Conservation (phyloP, 306 rosid species). For the Quercus dentata region DNA sequence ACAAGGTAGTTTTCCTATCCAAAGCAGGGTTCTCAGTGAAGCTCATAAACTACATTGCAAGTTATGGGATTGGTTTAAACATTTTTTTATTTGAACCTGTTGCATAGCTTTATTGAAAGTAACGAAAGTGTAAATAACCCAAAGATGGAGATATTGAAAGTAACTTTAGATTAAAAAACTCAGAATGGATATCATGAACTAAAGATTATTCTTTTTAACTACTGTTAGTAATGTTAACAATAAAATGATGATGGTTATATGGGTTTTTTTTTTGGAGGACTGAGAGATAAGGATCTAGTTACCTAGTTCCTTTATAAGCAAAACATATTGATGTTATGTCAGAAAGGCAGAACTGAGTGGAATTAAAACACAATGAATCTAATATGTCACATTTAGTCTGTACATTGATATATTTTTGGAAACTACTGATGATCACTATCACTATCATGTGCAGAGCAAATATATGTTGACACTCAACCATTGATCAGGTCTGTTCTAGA, state of each 20-base stretch:
- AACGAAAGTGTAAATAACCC: too few species aligned
- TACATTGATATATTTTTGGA: conserved; percentile 1
- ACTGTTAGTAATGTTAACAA: too few species aligned
- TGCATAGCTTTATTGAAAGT: not conserved
- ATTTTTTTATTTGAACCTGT: not conserved
- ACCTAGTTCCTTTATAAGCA: too few species aligned
- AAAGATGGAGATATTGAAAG: too few species aligned
- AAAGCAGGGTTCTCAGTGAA: not conserved
- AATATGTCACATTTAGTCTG: not conserved
- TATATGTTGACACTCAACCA: conserved; percentile 76
- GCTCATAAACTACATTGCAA: conserved; percentile 2
- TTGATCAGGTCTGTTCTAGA: conserved; percentile 82
- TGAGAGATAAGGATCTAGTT: too few species aligned
- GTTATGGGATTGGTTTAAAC: not conserved
- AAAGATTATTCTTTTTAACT: too few species aligned
- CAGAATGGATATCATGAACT: too few species aligned
- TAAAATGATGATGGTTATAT: too few species aligned
- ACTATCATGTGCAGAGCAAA: conserved; percentile 68
- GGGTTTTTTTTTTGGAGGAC: too few species aligned
- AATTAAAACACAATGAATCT: not conserved
- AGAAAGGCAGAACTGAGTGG: too few species aligned
- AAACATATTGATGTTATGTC: too few species aligned
- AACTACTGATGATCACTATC: conserved; percentile 19
- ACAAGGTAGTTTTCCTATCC: conserved; percentile 56
- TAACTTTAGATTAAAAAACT: too few species aligned